phyloP scores from a whole-genome alignment of 2,329 filamentous ascomycete species.

The Penicillium sp. region DNA sequence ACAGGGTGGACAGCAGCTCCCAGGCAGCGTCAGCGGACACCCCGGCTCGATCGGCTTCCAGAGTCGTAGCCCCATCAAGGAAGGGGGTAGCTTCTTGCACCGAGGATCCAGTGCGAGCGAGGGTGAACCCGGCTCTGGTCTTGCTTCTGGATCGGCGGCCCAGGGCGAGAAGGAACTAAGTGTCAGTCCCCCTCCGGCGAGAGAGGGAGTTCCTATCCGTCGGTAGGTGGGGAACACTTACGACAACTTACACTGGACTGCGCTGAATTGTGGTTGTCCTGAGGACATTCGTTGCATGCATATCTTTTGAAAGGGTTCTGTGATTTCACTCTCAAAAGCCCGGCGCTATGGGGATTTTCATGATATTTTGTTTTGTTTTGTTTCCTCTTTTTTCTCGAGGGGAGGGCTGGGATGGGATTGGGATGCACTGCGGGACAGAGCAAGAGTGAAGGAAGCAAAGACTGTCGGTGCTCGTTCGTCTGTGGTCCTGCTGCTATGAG shows the following conservation, averaged over 20 bases:
- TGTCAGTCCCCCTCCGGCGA: conserved; percentile 45
- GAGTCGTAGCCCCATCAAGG: conserved; percentile 80
- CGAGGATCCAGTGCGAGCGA: conserved; percentile 69
- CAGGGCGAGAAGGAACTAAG: conserved; percentile 39
- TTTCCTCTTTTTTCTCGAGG: neutral
- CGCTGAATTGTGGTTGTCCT: conserved; percentile 4
- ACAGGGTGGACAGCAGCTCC: conserved; percentile 39
- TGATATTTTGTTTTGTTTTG: neutral
- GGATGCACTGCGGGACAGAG: conserved; percentile 24
- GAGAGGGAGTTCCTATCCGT: conserved; percentile 61
- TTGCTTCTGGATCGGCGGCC: conserved; percentile 48
- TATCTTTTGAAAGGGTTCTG: conserved; percentile 12
- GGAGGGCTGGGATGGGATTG: neutral
- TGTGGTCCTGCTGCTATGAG: neutral
- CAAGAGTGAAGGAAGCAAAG: conserved; percentile 9
- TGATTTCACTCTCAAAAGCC: conserved; percentile 32
- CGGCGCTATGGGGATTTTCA: conserved; percentile 33
- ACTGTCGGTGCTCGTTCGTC: neutral
- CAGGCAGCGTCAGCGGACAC: conserved; percentile 43
- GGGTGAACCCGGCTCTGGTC: conserved; percentile 23
- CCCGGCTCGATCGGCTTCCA: conserved; percentile 45
- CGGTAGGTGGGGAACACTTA: conserved; percentile 46
- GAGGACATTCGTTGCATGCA: conserved; percentile 13
- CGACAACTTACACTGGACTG: conserved; percentile 6
- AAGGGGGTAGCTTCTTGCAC: conserved; percentile 74